Conservation (phyloP, 495 filamentous ascomycete species). For the Penicillium soppii region DNA sequence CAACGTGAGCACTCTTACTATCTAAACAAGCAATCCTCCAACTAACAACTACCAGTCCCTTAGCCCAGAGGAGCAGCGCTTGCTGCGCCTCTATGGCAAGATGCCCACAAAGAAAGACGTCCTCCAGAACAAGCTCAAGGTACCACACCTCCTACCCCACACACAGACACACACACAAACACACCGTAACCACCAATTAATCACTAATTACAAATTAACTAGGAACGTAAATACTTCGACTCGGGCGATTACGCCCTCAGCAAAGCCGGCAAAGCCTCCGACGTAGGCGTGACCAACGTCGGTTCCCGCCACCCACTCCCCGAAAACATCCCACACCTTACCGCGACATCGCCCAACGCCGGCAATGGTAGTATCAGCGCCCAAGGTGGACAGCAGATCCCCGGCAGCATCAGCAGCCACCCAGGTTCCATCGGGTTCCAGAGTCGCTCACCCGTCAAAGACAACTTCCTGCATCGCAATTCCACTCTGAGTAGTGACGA, state of each 20-base stretch:
- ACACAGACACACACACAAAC: not conserved
- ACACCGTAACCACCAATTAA: too few relatives aligned
- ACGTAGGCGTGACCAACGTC: constrained; percentile 89
- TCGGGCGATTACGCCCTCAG: constrained; percentile 96
- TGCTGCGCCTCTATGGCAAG: constrained; percentile 96
- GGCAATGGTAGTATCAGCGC: constrained; percentile 41
- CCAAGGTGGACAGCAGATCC: constrained; percentile 39
- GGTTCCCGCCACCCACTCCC: constrained; percentile 92
- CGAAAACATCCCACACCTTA: constrained; percentile 92
- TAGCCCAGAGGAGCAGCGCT: constrained; percentile 87
- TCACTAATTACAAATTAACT: too few relatives aligned
- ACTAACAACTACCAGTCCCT: constrained; percentile 60
- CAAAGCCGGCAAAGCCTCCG: constrained; percentile 95
- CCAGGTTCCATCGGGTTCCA: constrained; percentile 51
- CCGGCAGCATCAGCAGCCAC: constrained; percentile 46
- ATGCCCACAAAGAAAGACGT: constrained; percentile 93
- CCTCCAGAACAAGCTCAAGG: constrained; percentile 94
- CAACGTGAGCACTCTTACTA: constrained; percentile 62
- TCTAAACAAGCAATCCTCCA: constrained; percentile 6
- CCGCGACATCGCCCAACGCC: constrained; percentile 65
- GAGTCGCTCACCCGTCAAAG: constrained; percentile 80
- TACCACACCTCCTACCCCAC: constrained; percentile 20
- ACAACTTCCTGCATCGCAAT: constrained; percentile 77
- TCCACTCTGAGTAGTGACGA: too few relatives aligned
- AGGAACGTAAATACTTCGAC: constrained; percentile 99